These are phyloP conservation scores for Geranium brycei DNA, from an alignment of 345 rosid species.

Conservation along the genomic window DNA sequence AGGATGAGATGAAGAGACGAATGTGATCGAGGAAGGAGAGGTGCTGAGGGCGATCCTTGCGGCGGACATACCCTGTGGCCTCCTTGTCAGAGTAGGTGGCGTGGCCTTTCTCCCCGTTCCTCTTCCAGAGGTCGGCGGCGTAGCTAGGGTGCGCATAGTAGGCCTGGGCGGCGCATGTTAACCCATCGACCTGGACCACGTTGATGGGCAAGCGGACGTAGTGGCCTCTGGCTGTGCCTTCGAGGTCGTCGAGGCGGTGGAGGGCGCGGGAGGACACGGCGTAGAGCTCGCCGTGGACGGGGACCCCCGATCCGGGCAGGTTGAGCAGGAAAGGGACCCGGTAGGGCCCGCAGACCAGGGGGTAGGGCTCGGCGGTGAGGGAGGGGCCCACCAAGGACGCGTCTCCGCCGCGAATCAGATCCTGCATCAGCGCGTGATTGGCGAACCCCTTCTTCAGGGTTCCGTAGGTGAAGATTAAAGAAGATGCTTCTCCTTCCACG, in stretches of 20 bases:
- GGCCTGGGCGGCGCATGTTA: slow-evolving; percentile 28
- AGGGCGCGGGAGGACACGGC: slow-evolving; percentile 49
- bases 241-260: slow-evolving; percentile 54
- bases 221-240: slow-evolving; percentile 51
- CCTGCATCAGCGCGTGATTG: slow-evolving; percentile 53
- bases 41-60: slow-evolving; percentile 56
- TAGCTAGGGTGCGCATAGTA: slow-evolving; percentile 55
- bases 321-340: slow-evolving; percentile 77
- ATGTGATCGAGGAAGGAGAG: slow-evolving; percentile 62
- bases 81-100: slow-evolving; percentile 42
- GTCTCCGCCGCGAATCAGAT: slow-evolving; percentile 56
- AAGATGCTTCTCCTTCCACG: neutral
- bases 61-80: slow-evolving; percentile 55
- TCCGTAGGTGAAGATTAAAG: slow-evolving; percentile 60
- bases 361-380: slow-evolving; percentile 32
- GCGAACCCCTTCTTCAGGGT: slow-evolving; percentile 67
- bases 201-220: slow-evolving; percentile 30
- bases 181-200: slow-evolving; percentile 4
- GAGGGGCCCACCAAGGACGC: slow-evolving; percentile 47
- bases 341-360: slow-evolving; percentile 83
- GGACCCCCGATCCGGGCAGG: slow-evolving; percentile 46
- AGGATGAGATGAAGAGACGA: slow-evolving; percentile 20
- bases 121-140: slow-evolving; percentile 50
- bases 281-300: slow-evolving; percentile 64
- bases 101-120: slow-evolving; percentile 33